phyloP scores from a whole-genome alignment of 306 rosid species.

The Ormosia semicastrata region DNA sequence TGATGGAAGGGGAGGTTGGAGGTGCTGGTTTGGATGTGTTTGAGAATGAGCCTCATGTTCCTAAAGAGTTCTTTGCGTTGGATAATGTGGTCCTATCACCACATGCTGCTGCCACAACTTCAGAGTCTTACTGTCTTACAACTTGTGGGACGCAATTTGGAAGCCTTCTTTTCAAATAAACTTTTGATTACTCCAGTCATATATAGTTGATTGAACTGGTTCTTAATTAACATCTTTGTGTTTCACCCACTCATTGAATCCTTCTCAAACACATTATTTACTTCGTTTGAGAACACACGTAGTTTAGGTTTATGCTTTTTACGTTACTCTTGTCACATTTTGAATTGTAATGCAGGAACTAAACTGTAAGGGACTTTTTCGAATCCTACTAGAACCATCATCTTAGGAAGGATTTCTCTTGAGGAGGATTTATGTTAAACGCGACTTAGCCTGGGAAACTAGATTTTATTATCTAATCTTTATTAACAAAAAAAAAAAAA shows the following conservation, averaged over 20 bases:
- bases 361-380: no score
- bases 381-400: no score
- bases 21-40: constrained; percentile 65
- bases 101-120: constrained; percentile 28
- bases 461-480: no score
- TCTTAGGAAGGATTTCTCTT: no score
- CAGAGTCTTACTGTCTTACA: constrained; percentile 20
- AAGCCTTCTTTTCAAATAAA: constrained; percentile 50
- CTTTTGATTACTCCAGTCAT: constrained; percentile 34
- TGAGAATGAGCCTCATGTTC: constrained; percentile 55
- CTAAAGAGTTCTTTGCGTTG: constrained; percentile 32
- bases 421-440: no score
- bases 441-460: no score
- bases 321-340: neutral
- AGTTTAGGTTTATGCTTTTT: neutral
- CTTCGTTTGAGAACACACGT: neutral
- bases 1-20: constrained; percentile 19
- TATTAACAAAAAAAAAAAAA: no score
- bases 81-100: constrained; percentile 52
- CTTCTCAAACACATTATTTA: neutral
- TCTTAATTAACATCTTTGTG: neutral
- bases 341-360: no score
- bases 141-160: constrained; percentile 36
- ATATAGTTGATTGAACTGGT: neutral
- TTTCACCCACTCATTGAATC: no score